phyloP scores from a whole-genome alignment of 1,284 basidiomycete species.

The Austroboletus novae-zelandiae region DNA sequence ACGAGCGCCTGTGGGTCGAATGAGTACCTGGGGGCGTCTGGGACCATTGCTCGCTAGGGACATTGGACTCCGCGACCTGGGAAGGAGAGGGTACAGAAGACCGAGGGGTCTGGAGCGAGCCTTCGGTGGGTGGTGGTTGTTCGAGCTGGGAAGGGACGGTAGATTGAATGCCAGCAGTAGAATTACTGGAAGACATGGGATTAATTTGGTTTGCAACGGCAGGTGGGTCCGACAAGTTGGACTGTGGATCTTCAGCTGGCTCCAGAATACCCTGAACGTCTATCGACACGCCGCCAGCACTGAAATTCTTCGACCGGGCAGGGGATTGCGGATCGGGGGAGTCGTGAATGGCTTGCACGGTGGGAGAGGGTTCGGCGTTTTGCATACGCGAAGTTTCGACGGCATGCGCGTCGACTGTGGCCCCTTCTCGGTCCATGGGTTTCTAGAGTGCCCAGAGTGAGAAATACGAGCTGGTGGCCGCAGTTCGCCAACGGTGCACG shows the following conservation, averaged over 20 bases:
- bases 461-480: not conserved
- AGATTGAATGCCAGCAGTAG: constrained; percentile 1
- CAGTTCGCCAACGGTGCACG: not conserved
- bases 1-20: constrained; percentile 50
- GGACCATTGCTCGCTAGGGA: constrained; percentile 10
- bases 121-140: constrained; percentile 7
- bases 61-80: constrained; percentile 10
- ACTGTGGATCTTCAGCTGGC: not conserved
- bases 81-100: constrained; percentile 6
- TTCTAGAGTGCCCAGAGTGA: not conserved
- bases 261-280: constrained; percentile 2
- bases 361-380: constrained; percentile 4
- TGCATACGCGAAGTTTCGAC: constrained; percentile 4
- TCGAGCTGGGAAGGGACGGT: constrained; percentile 2
- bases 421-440: constrained; percentile 19
- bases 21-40: constrained; percentile 21
- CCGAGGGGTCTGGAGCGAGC: not conserved
- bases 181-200: not conserved
- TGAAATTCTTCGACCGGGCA: not conserved
- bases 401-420: constrained; percentile 4
- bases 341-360: constrained; percentile 7
- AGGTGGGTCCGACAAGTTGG: constrained; percentile 1
- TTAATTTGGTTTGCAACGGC: not conserved
- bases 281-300: not conserved
- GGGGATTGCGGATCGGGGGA: constrained; percentile 6